Evolutionary conservation across 2,329 filamentous ascomycete species (phyloP), one percentile per base, ranked within the genome.

Genomic region (Colletotrichum sansevieriae): DNA sequence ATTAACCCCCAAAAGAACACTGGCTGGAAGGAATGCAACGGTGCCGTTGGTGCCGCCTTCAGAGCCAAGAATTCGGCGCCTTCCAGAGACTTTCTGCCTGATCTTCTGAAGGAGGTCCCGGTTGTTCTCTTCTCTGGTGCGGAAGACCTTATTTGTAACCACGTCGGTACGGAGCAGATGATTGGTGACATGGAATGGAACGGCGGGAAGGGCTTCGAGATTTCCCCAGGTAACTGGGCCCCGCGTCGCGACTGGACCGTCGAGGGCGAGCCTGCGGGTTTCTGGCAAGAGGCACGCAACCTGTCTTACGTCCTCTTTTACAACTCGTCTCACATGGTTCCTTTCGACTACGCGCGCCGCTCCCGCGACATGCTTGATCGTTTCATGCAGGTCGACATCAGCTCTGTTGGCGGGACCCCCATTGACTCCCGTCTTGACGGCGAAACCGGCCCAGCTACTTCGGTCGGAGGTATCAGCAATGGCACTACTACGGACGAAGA

Each of bases 251-350:
- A 97, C 75, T 99, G 96, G 97, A 92, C 90, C 1, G 98, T 98
- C 73, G 96, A 98, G 79, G 93, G 91, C 70, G 88, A 97, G 73
- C 83, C 89, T 1, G 95, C 95, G 3, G 96, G 96, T 25, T 93
- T 97, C 76, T 99, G 95, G 85, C 97, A 99, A 80, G 89, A 94
- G 78, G 95, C 96, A 2, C 90, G 97, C 72, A 99, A 99, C 80
- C 82, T 99, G 70, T 98, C 96, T 1, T 99, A 99, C 77, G 91
- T 99, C 37, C 85, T 97, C 46, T 97, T 98, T 81, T 93, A 97
- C 84, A 97, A 99, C 79, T 90, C 94, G 15, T 97, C 93, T 57
- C 96, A 99, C 80, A 99, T 99, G 96, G 96, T 99, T 1, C 97
- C 96, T 1, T 98, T 96, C 76, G 95, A 99, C 79, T 92, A 92